A percentile compares a stretch with the other conserved stretches of the same genome.
These are phyloP conservation scores for Entomortierella lignicola DNA, from an alignment of 192 early-diverging fungal genomes.

Conservation along the genomic window DNA sequence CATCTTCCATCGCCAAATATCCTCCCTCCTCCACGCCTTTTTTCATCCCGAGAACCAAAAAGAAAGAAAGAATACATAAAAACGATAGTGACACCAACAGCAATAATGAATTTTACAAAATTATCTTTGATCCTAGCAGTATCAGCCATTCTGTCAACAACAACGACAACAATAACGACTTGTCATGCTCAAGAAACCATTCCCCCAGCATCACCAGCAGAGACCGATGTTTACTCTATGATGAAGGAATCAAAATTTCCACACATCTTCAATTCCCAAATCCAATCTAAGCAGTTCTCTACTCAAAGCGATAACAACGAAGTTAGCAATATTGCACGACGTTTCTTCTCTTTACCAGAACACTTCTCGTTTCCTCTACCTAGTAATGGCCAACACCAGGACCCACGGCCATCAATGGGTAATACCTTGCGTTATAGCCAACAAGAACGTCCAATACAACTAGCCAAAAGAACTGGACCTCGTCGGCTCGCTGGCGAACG, in stretches of 20 bases:
- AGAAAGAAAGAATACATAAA: not conserved
- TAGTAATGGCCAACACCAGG: not conserved
- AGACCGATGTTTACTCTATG: not conserved
- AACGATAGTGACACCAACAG: too few relatives aligned
- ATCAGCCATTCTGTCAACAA: constrained; percentile 1
- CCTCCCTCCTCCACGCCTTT: not conserved
- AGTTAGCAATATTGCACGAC: not conserved
- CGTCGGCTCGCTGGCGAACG: constrained; percentile 32
- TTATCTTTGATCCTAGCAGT: constrained; percentile 15
- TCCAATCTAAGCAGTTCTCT: not conserved
- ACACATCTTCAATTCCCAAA: not conserved
- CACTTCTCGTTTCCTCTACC: not conserved
- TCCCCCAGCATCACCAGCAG: not conserved
- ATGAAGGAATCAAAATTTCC: constrained; percentile 8
- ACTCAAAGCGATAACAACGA: not conserved
- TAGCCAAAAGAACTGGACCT: constrained; percentile 2
- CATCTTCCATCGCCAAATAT: not conserved
- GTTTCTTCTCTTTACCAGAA: not conserved
- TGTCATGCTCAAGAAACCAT: not conserved
- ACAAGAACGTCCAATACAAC: not conserved
- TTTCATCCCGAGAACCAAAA: not conserved
- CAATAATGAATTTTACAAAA: constrained; percentile 19
- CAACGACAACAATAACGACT: not conserved
- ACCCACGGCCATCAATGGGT: too few relatives aligned
- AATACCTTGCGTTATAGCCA: too few relatives aligned